phyloP scores from a whole-genome alignment of 129 eudicot species.

The Cynara cardunculus region DNA sequence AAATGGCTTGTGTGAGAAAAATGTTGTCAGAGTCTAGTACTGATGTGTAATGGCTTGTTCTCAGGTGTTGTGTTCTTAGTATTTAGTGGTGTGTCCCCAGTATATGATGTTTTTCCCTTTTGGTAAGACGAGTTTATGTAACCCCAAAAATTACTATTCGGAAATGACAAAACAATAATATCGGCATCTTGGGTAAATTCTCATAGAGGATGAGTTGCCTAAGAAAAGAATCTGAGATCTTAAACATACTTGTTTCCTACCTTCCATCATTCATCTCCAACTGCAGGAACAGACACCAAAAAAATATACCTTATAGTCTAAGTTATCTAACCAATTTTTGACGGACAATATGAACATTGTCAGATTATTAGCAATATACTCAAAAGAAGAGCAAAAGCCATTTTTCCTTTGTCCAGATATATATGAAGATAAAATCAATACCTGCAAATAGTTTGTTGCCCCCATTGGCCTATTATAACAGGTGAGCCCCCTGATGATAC shows the following conservation, averaged over 20 bases:
- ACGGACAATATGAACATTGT: neutral
- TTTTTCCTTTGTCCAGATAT: neutral
- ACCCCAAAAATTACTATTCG: neutral
- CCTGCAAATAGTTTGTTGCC: no score
- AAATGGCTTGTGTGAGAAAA: neutral
- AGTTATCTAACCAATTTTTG: neutral
- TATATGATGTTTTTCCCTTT: no score
- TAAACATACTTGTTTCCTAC: neutral
- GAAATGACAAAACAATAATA: no score
- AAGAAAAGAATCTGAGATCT: neutral
- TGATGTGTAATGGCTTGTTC: neutral
- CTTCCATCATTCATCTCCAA: neutral
- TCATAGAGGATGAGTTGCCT: neutral
- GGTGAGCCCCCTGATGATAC: no score
- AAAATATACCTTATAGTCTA: neutral
- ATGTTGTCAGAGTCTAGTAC: neutral
- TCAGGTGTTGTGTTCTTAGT: neutral
- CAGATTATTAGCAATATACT: neutral
- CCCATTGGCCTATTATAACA: no score
- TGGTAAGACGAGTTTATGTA: no score
- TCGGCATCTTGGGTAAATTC: neutral
- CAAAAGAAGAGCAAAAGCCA: neutral
- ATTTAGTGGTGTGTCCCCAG: no score
- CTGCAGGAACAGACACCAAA: neutral
- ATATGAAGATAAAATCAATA: neutral